A percentile compares a stretch with the other conserved stretches of the same genome.
These are phyloP conservation scores for Lichtheimia corymbifera DNA, from an alignment of 371 early-diverging fungal species.

Conservation along the genomic window DNA sequence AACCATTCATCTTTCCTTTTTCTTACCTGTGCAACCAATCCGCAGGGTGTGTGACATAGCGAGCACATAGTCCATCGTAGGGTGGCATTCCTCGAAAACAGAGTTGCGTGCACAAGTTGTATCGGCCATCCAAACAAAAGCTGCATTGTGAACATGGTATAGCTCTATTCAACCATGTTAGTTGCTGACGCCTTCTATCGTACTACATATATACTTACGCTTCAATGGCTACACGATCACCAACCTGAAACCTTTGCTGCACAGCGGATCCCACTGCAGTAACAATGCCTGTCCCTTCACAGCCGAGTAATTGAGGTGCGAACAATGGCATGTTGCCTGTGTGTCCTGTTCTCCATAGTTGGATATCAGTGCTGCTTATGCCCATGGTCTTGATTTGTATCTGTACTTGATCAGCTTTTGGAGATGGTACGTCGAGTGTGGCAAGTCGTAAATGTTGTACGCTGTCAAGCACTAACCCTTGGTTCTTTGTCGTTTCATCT, in stretches of 20 bases:
- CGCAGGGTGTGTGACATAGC: conserved; percentile 14
- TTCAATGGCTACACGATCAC: conserved; percentile 14
- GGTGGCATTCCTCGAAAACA: conserved; percentile 1
- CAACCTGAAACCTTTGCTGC: conserved; percentile 3
- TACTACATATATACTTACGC: conserved; percentile 1
- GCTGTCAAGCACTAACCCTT: not conserved
- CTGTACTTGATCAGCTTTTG: conserved; percentile 8
- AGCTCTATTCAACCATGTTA: not conserved
- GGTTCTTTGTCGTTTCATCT: not conserved
- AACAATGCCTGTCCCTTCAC: conserved; percentile 10
- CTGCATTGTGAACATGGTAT: conserved; percentile 11
- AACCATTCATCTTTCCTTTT: not conserved
- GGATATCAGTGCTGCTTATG: conserved; percentile 3
- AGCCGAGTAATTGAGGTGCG: not conserved
- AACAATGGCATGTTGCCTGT: not conserved
- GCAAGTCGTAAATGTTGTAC: not conserved
- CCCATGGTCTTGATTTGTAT: conserved; percentile 9
- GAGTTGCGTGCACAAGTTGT: conserved; percentile 10
- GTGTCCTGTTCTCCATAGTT: conserved; percentile 1
- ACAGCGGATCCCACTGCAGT: not conserved
- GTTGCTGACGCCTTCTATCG: not conserved
- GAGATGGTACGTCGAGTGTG: conserved; percentile 2
- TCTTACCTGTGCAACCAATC: conserved; percentile 16
- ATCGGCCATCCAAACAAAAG: conserved; percentile 10
- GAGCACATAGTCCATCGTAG: conserved; percentile 5